A percentile compares a stretch with the other conserved stretches of the same genome.
These are phyloP conservation scores for Cercis canadensis DNA, from an alignment of 306 rosid genomes.

Conservation along the genomic window DNA sequence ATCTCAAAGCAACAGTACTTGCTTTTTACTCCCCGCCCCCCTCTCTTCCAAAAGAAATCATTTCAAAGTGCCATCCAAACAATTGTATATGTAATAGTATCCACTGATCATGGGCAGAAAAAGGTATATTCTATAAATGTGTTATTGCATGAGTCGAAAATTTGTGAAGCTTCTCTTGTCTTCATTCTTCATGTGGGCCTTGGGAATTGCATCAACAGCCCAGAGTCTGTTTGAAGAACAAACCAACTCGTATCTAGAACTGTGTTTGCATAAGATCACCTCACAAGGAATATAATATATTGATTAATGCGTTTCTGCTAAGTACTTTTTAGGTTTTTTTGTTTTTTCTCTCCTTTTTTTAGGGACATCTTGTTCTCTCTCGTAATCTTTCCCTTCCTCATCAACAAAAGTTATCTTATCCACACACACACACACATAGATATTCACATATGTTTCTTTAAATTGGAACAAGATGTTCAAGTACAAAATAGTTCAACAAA, in stretches of 20 bases:
- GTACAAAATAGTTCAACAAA: conserved; percentile 18
- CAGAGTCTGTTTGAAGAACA: conserved; percentile 9
- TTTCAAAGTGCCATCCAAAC: conserved; percentile 1
- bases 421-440: background rate
- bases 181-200: no score
- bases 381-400: conserved; percentile 5
- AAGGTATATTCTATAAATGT: no score
- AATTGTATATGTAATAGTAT: background rate
- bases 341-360: background rate
- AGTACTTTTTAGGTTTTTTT: background rate
- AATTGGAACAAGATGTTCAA: conserved; percentile 3
- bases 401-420: conserved; percentile 11
- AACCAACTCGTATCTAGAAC: conserved; percentile 3
- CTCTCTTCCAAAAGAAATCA: background rate
- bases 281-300: background rate
- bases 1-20: background rate
- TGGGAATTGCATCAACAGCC: conserved; percentile 18
- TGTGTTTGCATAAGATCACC: conserved; percentile 21
- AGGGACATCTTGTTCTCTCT: background rate
- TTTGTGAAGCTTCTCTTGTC: no score
- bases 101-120: background rate
- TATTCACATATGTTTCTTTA: background rate
- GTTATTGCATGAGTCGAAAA: no score
- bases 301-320: background rate
- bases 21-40: background rate